A percentile compares a stretch with the other conserved stretches of the same genome.
Conservation (phyloP, 805 yeast species). For the Diddensiella caesifluorescens region DNA sequence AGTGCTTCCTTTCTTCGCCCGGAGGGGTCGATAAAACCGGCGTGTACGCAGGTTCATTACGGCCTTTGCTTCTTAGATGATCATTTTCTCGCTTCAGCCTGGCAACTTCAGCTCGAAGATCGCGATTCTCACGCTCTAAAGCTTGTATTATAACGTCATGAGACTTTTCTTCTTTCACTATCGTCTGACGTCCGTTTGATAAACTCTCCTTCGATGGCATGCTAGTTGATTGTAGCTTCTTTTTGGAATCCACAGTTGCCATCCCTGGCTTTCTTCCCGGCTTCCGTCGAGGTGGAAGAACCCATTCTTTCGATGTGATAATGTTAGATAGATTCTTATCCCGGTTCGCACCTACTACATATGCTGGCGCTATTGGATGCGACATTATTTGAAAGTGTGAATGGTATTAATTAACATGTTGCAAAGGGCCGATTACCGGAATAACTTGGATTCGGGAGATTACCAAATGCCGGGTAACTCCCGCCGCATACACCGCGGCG, state of each 20-base stretch:
- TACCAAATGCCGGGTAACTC: too few species aligned
- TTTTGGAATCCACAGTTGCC: conserved; percentile 1
- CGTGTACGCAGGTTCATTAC: conserved; percentile 3
- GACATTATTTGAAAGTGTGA: background rate
- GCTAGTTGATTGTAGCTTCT: too few species aligned
- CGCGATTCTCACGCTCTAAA: too few species aligned
- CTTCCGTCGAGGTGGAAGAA: conserved; percentile 67
- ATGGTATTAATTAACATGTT: too few species aligned
- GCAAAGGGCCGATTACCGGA: too few species aligned
- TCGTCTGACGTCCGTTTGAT: too few species aligned
- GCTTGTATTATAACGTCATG: too few species aligned
- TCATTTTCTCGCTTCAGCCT: conserved; percentile 5
- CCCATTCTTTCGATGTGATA: conserved; percentile 61
- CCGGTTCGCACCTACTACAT: background rate
- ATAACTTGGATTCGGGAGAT: too few species aligned
- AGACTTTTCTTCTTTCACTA: too few species aligned
- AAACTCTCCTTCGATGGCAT: too few species aligned
- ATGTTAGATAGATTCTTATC: conserved; percentile 5
- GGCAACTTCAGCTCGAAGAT: conserved; percentile 4
- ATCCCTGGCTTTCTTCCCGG: conserved; percentile 40
- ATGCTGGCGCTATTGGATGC: conserved; percentile 1
- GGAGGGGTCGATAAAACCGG: background rate
- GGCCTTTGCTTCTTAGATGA: conserved; percentile 2
- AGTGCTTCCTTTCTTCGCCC: background rate
- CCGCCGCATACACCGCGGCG: too few species aligned